Conservation (phyloP, 2,329 filamentous ascomycete species). For the Fusarium nanum region DNA sequence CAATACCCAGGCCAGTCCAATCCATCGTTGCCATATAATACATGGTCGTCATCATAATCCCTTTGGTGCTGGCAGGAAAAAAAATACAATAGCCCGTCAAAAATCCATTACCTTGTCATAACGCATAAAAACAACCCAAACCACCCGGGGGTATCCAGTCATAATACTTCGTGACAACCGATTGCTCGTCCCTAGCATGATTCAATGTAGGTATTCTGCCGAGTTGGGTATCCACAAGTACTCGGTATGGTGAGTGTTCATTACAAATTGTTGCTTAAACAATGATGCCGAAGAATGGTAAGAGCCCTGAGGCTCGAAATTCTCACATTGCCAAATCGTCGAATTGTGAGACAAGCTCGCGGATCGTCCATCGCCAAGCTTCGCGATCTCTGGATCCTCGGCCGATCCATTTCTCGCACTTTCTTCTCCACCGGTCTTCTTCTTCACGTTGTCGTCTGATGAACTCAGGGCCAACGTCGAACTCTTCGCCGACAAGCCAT, state of each 20-base stretch:
- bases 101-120: conserved; percentile 18
- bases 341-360: conserved; percentile 65
- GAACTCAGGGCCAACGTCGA: conserved; percentile 96
- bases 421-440: conserved; percentile 89
- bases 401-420: conserved; percentile 86
- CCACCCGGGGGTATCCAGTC: conserved; percentile 40
- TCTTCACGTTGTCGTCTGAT: conserved; percentile 89
- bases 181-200: conserved; percentile 28
- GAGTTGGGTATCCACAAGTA: conserved; percentile 40
- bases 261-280: conserved; percentile 43
- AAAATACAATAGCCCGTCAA: conserved; percentile 13
- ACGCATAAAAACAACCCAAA: conserved; percentile 26
- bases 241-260: conserved; percentile 33
- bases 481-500: conserved; percentile 93
- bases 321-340: conserved; percentile 53
- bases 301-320: conserved; percentile 18
- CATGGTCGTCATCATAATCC: conserved; percentile 40
- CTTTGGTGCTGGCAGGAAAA: conserved; percentile 29
- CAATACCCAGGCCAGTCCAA: conserved; percentile 29
- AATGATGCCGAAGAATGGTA: conserved; percentile 33
- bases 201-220: conserved; percentile 27
- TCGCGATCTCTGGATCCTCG: conserved; percentile 66
- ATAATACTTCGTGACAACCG: conserved; percentile 32
- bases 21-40: conserved; percentile 39
- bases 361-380: conserved; percentile 82